These are phyloP conservation scores for Camelina hispida DNA, from an alignment of 345 rosid genomes.

Conservation along the genomic window DNA sequence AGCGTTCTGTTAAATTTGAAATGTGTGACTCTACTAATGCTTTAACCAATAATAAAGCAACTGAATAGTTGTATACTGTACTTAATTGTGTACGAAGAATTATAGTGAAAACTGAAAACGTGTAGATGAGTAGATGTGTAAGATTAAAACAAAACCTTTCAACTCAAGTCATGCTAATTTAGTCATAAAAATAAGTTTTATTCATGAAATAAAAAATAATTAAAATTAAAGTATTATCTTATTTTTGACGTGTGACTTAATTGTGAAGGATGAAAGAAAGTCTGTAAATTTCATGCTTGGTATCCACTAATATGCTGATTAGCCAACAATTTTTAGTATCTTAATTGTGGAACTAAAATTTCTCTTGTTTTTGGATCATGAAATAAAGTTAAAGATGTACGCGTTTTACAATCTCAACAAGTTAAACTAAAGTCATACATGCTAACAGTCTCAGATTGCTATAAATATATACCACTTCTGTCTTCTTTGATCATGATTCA, in stretches of 20 bases:
- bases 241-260: background rate
- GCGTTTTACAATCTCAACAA: too few species aligned
- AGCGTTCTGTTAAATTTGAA: constrained; percentile 10
- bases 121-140: too few species aligned
- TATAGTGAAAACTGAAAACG: too few species aligned
- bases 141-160: too few species aligned
- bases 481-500: too few species aligned
- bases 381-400: too few species aligned
- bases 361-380: background rate
- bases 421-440: too few species aligned
- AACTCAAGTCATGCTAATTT: background rate
- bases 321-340: background rate
- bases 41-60: constrained; percentile 16
- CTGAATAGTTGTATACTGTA: background rate
- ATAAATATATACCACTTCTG: too few species aligned
- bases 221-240: background rate
- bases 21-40: constrained; percentile 10
- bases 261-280: background rate
- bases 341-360: background rate
- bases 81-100: too few species aligned
- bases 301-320: background rate
- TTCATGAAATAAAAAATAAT: background rate
- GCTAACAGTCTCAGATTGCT: too few species aligned
- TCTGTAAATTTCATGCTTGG: background rate
- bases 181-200: background rate